Base-by-base conservation (phyloP, 2,329 filamentous ascomycete species). In the Sclerotinia glacialis region DNA sequence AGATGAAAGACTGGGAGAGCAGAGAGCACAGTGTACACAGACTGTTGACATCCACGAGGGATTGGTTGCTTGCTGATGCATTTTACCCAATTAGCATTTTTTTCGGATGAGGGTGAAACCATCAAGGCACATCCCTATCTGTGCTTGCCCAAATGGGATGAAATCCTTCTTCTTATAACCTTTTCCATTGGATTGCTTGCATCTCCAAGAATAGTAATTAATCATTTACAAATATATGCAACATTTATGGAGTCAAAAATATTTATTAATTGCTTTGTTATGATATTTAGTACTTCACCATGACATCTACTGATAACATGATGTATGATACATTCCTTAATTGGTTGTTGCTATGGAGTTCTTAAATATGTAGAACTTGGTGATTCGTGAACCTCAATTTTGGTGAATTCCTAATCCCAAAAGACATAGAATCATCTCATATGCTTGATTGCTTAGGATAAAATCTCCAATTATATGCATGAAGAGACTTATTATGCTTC, bases 21-120 rank as follows among this genome's bases (percentile, higher is more conserved):
- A 40, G 8, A 40, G 14, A 4, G 14, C 37, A 40, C 37, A 34
- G 18, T 11, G 37, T n/a, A 37, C 21, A 37, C 37, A 16, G 37
- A 40, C 37, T 40, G 37, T 40, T 40, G 14, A 40, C 37, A 40
- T 40, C 14, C 37, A 40, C 11, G 11, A 40, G 37, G 53, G 53
- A 55, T 34, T 23, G 56, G 40, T 28, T 44, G 21, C 12, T 16
- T 42, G 11, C 23, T 47, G 40, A 46, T 40, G 40, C 37, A 42
- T 26, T 5, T 46, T 11, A 37, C 8, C 34, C 7, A 9, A 5
- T 55, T 23, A 8, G 23, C 53, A 23, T 26, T 55, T 26, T 26
- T 55, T 58, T 58, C 55, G 26, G 55, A 58, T 14, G 55, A 58
- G 18, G 47, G 49, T 63, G 60, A 63, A 54, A 63, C 37, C 18